Base-by-base conservation (phyloP, 495 filamentous ascomycete species). In the Bacidia gigantensis region DNA sequence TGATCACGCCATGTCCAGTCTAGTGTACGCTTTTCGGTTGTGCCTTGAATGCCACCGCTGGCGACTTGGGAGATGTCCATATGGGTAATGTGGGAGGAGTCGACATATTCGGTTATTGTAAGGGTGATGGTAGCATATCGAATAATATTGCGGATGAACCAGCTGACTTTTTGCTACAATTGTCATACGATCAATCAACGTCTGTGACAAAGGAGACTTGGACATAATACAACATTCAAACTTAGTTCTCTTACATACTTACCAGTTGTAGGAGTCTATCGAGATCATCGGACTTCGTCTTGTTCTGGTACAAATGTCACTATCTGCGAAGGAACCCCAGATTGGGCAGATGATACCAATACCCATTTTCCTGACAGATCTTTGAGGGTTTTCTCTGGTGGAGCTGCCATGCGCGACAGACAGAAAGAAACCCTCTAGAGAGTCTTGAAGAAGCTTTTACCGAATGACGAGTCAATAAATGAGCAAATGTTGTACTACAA, bases 321-420 rank as follows among this genome's bases (percentile, higher is more conserved):
- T 25, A 25, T 48, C 7, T 44, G 41, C 41, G 20, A 18, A 14
- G 0, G 44, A n/a, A 1, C 17, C 18, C 25, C 3, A 22, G 22
- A 22, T 24, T 22, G 44, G 44, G n/a, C 25, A 23, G 49, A 21
- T 46, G 24, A 24, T 3, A 92, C 88, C 79, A 95, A 81, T 21
- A 74, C 62, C 81, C 84, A 96, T 62, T 77, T 76, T 22, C 89
- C 89, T 59, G 67, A 79, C 60, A 95, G 74, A 64, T 89, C 74
- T 52, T 76, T 78, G 51, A 89, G 75, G 12, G 78, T 90, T 65
- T 80, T 75, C 53, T 76, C 71, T 52, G 76, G 65, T 39, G 89
- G 89, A 50, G 89, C 85, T 57, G 89, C 88, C 89, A 96, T 96
- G 39, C 41, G n/a, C n/a, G n/a, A n/a, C n/a, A n/a, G n/a, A n/a